Percentiles rank a stretch among this genome's conserved stretches.
phyloP scores from a whole-genome alignment of 306 rosid species.

The Coriaria nepalensis region DNA sequence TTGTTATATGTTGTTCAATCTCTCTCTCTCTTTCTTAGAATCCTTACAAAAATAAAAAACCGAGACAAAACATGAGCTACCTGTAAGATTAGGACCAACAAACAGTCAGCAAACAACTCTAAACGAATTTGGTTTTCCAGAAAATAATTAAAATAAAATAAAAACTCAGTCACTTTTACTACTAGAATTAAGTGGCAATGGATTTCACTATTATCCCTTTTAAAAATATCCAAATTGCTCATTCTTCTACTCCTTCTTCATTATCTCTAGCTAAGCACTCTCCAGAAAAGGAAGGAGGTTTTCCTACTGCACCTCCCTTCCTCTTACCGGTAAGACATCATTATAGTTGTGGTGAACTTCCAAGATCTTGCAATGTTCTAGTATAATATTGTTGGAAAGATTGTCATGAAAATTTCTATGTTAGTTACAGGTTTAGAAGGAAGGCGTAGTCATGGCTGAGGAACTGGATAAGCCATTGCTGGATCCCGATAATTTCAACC shows the following conservation, averaged over 20 bases:
- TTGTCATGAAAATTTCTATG: not conserved
- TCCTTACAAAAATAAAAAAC: no score
- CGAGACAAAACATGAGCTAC: not conserved
- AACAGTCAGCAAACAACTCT: constrained; percentile 41
- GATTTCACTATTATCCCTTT: not conserved
- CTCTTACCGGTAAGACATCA: not conserved
- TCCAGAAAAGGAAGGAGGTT: constrained; percentile 4
- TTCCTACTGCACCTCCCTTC: not conserved
- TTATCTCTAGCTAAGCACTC: no score
- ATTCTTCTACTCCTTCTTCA: constrained; percentile 6
- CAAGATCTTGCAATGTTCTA: no score
- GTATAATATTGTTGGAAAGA: no score
- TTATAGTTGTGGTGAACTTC: no score
- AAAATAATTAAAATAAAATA: no score
- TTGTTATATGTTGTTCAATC: no score
- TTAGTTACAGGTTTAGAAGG: no score
- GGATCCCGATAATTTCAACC: constrained; percentile 53
- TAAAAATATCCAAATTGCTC: not conserved
- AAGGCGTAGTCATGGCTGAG: constrained; percentile 37
- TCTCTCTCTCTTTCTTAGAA: no score
- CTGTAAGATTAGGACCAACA: constrained; percentile 13
- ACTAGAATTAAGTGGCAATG: not conserved
- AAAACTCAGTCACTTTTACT: not conserved
- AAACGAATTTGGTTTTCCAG: constrained; percentile 5
- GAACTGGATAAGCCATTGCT: constrained; percentile 67